Conservation (phyloP, 192 early-diverging fungal species). For the Powellomyces hirtus region DNA sequence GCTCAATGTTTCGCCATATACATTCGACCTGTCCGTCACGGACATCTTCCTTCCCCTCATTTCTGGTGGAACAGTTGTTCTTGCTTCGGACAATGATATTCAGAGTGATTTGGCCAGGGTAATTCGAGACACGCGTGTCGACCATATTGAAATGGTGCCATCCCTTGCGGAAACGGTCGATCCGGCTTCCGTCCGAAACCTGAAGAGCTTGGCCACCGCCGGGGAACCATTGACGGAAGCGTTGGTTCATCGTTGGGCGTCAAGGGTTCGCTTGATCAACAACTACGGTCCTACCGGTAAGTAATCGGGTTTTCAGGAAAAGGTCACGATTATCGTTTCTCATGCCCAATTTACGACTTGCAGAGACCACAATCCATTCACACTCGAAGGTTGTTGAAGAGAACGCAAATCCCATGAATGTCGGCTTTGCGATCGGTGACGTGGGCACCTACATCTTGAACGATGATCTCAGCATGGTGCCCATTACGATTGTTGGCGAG, state of each 20-base stretch:
- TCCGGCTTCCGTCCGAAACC: not conserved
- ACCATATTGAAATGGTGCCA: constrained; percentile 2
- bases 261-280: constrained; percentile 7
- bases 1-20: not conserved
- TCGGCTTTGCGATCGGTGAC: constrained; percentile 16
- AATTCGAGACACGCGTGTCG: not conserved
- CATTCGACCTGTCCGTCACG: constrained; percentile 3
- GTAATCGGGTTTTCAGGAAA: no score
- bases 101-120: not conserved
- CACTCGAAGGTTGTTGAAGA: not conserved
- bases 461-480: constrained; percentile 23
- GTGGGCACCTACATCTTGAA: constrained; percentile 10
- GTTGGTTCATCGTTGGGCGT: constrained; percentile 14
- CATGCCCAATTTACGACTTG: no score
- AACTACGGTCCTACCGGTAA: constrained; percentile 33
- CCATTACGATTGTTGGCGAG: constrained; percentile 43
- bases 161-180: not conserved
- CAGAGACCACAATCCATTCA: constrained; percentile 23
- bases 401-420: not conserved
- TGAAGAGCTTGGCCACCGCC: constrained; percentile 5
- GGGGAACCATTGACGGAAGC: constrained; percentile 6
- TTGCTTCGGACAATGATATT: constrained; percentile 3
- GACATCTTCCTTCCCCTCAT: constrained; percentile 17
- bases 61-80: constrained; percentile 11
- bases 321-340: no score